Evolutionary conservation across 2,329 filamentous ascomycete genomes (phyloP).

Genomic region (Neocatenulostroma microsporum): DNA sequence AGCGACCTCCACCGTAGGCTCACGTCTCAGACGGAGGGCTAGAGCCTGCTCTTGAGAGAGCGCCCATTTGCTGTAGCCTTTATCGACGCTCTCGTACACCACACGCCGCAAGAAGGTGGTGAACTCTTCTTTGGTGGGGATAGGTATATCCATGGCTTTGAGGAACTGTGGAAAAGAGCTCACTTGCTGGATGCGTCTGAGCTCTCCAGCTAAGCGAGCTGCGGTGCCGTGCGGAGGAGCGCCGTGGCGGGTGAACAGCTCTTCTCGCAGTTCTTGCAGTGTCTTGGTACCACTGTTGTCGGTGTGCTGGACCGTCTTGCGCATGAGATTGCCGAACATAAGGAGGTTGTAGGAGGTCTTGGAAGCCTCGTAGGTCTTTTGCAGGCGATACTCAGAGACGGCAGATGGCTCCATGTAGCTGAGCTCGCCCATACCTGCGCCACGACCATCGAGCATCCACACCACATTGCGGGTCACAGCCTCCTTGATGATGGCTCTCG

Average conservation of each 20-base stretch:
- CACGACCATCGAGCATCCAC: slow-evolving; percentile 17
- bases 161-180: slow-evolving; percentile 14
- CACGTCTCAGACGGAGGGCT: slow-evolving; percentile 10
- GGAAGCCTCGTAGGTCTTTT: slow-evolving; percentile 15
- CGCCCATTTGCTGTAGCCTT: slow-evolving; percentile 15
- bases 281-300: slow-evolving; percentile 6
- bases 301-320: slow-evolving; percentile 10
- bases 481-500: slow-evolving; percentile 17
- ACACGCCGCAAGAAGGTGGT: slow-evolving; percentile 11
- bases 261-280: slow-evolving; percentile 10
- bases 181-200: slow-evolving; percentile 17
- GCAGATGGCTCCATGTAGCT: slow-evolving; percentile 16
- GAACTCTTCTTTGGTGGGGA: slow-evolving; percentile 9
- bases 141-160: slow-evolving; percentile 10
- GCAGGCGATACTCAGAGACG: slow-evolving; percentile 14
- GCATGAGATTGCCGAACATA: slow-evolving; percentile 20
- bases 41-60: slow-evolving; percentile 16
- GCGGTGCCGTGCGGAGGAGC: slow-evolving; percentile 16
- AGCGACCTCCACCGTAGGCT: slow-evolving; percentile 12
- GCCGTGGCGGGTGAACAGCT: slow-evolving; percentile 17
- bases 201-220: slow-evolving; percentile 10
- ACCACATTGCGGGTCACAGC: slow-evolving; percentile 20
- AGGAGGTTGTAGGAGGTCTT: slow-evolving; percentile 16
- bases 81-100: slow-evolving; percentile 13
- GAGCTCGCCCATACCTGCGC: slow-evolving; percentile 13